Percentiles rank a stretch among this genome's conserved stretches.
Conservation (phyloP, 2,329 filamentous ascomycete genomes). For the Cladosporium austrohemisphaericum region DNA sequence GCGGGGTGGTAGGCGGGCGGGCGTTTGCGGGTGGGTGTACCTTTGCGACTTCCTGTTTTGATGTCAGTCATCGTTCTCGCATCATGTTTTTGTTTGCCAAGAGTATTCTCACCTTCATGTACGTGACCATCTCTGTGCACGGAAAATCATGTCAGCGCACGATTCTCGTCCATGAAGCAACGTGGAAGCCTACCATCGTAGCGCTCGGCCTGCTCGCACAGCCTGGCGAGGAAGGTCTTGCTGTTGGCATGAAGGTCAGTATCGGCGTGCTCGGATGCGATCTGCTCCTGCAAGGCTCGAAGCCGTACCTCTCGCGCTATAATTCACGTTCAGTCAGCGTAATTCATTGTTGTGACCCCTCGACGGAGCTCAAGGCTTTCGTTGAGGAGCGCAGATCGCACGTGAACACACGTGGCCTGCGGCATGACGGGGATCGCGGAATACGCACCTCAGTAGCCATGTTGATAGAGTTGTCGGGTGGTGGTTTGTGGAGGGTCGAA, state of each 20-base stretch:
- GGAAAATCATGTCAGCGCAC: slow-evolving; percentile 23
- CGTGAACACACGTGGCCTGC: slow-evolving; percentile 19
- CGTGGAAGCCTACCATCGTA: slow-evolving; percentile 73
- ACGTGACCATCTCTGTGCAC: slow-evolving; percentile 82
- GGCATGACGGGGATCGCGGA: slow-evolving; percentile 34
- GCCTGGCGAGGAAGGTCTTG: slow-evolving; percentile 99
- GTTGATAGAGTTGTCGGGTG: slow-evolving; percentile 34
- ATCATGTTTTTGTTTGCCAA: background rate
- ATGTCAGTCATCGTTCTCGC: slow-evolving; percentile 31
- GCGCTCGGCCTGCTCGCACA: slow-evolving; percentile 99
- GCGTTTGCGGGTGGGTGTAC: slow-evolving; percentile 44
- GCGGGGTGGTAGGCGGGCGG: slow-evolving; percentile 8
- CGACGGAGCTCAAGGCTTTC: slow-evolving; percentile 30
- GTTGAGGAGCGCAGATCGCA: slow-evolving; percentile 22
- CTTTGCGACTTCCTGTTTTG: slow-evolving; percentile 83
- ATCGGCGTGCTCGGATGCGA: background rate
- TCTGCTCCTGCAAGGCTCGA: slow-evolving; percentile 18
- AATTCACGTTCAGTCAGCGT: slow-evolving; percentile 38
- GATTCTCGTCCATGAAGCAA: background rate
- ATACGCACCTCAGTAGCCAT: slow-evolving; percentile 63
- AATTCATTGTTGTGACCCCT: slow-evolving; percentile 6
- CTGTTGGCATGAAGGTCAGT: slow-evolving; percentile 53
- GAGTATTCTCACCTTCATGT: slow-evolving; percentile 75
- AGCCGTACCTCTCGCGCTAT: slow-evolving; percentile 48
- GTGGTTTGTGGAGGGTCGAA: background rate